phyloP scores from a whole-genome alignment of 2,329 filamentous ascomycete genomes.

The Alternaria ventricosa region DNA sequence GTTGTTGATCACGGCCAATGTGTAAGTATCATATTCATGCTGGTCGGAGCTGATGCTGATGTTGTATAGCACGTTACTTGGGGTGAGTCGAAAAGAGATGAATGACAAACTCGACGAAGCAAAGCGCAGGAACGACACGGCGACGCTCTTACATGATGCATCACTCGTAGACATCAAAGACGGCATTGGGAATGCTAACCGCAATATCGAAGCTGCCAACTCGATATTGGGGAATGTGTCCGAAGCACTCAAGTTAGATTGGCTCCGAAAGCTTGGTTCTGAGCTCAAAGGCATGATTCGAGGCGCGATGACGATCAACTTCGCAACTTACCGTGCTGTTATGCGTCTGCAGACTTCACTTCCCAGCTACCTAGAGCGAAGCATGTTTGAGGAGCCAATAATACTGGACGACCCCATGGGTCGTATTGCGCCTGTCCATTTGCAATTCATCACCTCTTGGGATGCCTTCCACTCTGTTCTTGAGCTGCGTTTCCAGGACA shows the following conservation, averaged over 20 bases:
- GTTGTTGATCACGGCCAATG: background rate
- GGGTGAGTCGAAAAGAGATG: background rate
- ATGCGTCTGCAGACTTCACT: background rate
- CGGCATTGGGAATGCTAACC: background rate
- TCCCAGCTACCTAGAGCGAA: background rate
- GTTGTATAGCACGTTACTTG: background rate
- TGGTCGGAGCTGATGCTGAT: background rate
- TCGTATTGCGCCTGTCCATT: background rate
- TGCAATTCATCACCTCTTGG: background rate
- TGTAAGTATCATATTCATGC: background rate
- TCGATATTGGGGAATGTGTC: fast-evolving
- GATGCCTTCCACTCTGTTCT: background rate
- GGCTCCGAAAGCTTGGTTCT: background rate
- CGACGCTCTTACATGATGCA: background rate
- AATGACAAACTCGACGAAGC: background rate
- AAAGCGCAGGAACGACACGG: background rate
- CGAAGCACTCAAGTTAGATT: background rate
- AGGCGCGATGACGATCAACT: background rate
- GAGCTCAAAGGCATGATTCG: background rate
- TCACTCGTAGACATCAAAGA: background rate
- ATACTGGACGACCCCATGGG: background rate
- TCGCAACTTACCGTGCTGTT: background rate
- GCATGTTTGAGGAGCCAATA: background rate
- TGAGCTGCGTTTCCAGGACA: background rate
- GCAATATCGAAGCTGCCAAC: background rate